Conservation (phyloP, 805 yeast species). For the Candida ovalis region DNA sequence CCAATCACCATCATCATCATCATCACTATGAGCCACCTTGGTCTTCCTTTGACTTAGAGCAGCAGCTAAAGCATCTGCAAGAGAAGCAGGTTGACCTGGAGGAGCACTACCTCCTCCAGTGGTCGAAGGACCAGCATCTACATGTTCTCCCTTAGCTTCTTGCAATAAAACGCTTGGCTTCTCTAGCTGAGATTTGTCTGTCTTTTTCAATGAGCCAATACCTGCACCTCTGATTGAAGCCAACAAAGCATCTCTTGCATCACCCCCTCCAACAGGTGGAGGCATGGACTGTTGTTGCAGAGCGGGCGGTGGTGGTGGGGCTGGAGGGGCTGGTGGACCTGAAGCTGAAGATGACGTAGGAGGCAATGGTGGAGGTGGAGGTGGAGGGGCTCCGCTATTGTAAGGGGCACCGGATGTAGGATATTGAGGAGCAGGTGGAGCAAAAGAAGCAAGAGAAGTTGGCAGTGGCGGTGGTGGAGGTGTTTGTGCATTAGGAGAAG, state of each 20-base stretch:
- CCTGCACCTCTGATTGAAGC: conserved; percentile 86
- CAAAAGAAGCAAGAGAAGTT: conserved; percentile 18
- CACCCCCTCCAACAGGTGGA: conserved; percentile 42
- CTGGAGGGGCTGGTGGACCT: conserved; percentile 31
- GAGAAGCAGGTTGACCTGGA: conserved; percentile 48
- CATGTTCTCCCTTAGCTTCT: conserved; percentile 65
- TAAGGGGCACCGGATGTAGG: conserved; percentile 29
- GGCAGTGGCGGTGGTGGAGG: conserved; percentile 16
- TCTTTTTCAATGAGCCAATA: conserved; percentile 61
- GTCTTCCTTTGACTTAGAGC: conserved; percentile 81
- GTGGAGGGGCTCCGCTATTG: conserved; percentile 15
- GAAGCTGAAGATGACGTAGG: conserved; percentile 35
- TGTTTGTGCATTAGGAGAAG: conserved; percentile 26
- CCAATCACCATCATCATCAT: conserved; percentile 83
- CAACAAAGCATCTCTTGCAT: conserved; percentile 74
- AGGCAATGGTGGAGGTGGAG: conserved; percentile 22
- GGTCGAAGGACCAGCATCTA: conserved; percentile 29
- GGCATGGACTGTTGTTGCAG: conserved; percentile 28
- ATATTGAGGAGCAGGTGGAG: conserved; percentile 29
- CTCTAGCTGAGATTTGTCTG: conserved; percentile 81
- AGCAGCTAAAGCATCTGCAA: conserved; percentile 86
- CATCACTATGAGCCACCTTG: conserved; percentile 78
- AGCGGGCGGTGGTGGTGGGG: conserved; percentile 28
- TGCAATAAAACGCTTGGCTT: conserved; percentile 68
- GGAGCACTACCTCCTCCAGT: conserved; percentile 36